These are phyloP conservation scores for Marasmius fiardii DNA, from an alignment of 1,284 basidiomycete species.

Conservation along the genomic window DNA sequence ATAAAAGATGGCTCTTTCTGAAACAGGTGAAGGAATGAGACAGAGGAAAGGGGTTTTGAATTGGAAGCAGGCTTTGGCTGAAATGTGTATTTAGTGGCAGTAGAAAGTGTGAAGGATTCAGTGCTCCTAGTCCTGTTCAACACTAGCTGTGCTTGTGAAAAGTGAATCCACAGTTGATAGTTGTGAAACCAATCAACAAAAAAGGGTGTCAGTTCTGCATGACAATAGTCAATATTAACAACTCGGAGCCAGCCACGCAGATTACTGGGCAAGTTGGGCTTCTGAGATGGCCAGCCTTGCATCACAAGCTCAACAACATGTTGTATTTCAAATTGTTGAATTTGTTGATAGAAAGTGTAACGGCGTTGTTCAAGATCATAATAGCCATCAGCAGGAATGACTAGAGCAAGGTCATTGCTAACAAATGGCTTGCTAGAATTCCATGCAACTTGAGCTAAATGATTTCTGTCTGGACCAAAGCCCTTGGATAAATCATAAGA, in stretches of 20 bases:
- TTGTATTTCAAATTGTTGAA: background rate
- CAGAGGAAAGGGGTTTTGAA: too few species aligned
- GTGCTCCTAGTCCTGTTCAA: background rate
- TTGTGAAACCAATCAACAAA: background rate
- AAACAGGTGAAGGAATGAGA: too few species aligned
- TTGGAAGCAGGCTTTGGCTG: too few species aligned
- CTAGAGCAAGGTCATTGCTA: background rate
- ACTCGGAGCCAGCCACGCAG: background rate
- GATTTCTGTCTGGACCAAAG: background rate
- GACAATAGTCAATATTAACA: background rate
- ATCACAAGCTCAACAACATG: background rate
- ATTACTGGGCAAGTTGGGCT: too few species aligned
- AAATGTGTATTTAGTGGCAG: too few species aligned
- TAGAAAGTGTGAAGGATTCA: too few species aligned
- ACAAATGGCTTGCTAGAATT: background rate
- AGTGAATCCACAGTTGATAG: background rate
- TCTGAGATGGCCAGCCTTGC: background rate
- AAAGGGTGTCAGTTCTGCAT: background rate
- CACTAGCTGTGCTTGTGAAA: background rate
- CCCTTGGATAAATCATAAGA: background rate
- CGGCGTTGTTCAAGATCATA: background rate
- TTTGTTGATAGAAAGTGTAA: background rate
- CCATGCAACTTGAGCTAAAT: background rate
- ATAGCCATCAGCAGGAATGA: background rate
- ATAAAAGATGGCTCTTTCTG: too few species aligned